These are phyloP conservation scores for Mucor plumbeus DNA, from an alignment of 371 early-diverging fungal species.

Conservation along the genomic window DNA sequence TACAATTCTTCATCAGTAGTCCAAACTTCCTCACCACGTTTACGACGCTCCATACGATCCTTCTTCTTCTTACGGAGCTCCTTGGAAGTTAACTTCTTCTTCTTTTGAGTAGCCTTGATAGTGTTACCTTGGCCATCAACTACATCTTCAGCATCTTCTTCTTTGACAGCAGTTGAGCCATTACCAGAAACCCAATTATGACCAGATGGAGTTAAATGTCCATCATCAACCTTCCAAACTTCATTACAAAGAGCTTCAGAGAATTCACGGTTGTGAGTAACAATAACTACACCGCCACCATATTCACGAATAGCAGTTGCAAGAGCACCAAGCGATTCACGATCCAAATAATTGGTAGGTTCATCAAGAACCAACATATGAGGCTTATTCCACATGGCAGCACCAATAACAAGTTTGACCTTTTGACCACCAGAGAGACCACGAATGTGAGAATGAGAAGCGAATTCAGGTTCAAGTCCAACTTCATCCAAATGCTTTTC, in stretches of 20 bases:
- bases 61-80: slow-evolving; percentile 61
- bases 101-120: slow-evolving; percentile 52
- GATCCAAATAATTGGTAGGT: slow-evolving; percentile 86
- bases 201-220: slow-evolving; percentile 56
- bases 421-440: slow-evolving; percentile 93
- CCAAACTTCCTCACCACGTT: slow-evolving; percentile 59
- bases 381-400: slow-evolving; percentile 85
- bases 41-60: slow-evolving; percentile 58
- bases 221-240: slow-evolving; percentile 77
- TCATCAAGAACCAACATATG: slow-evolving; percentile 90
- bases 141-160: slow-evolving; percentile 45
- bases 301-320: slow-evolving; percentile 69
- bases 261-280: slow-evolving; percentile 79
- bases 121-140: slow-evolving; percentile 57
- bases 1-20: slow-evolving; percentile 48
- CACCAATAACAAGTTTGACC: slow-evolving; percentile 87
- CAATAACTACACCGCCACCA: slow-evolving; percentile 78
- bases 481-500: slow-evolving; percentile 74
- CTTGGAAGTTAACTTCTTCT: slow-evolving; percentile 53
- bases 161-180: slow-evolving; percentile 42
- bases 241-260: slow-evolving; percentile 71
- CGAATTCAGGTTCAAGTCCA: slow-evolving; percentile 74
- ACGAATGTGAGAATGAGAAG: slow-evolving; percentile 82
- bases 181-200: slow-evolving; percentile 60
- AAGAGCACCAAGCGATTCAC: slow-evolving; percentile 77